Evolutionary conservation across 345 rosid genomes (phyloP), one percentile per base, ranked within the genome.

Genomic region (Cardamine resedifolia): DNA sequence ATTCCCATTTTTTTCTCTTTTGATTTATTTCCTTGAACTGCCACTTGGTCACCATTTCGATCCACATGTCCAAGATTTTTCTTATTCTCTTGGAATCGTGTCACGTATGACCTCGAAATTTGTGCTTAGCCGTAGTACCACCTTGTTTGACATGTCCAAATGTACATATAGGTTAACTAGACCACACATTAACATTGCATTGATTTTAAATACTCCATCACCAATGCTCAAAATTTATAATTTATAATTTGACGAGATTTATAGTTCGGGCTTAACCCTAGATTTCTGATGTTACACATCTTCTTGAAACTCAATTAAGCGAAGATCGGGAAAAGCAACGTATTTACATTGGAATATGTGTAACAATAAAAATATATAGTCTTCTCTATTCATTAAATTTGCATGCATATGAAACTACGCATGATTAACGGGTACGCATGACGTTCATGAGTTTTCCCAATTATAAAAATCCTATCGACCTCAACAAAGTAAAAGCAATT

Each of bases 391-490:
- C 74, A 75, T 63, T 52, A 34, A 61, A 44, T 21, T 44, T 44
- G 58, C 79, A 75, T 75, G 79, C 70, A 75, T 75, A 51, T 62
- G 65, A 64, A 44, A 53, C 43, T 45, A 68, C 47, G 65, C 79
- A 55, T 75, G 28, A 75, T 69, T 69, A 62, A 69, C 70, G 74
- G 74, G 30, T 69, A 53, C 65, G 65, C 79, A 68, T 75, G 18
- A 56, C 65, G 41, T 68, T 75, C 70, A 75, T 69, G 79, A 62
- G 41, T 31, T 4, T 53, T 61, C 4, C 5, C 27, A 61, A 53
- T 55, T 68, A 75, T 75, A 76, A 76, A 75, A 76, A 7, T 56
- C 59, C 14, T 50, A 76, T 66, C 70, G 44, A 53, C 23, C 38
- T 24, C 18, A 60, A 21, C 27, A 51, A 50, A 41, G 16, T 9